Base-by-base conservation (phyloP, 1,284 basidiomycete genomes). In the Boletellus sp. region DNA sequence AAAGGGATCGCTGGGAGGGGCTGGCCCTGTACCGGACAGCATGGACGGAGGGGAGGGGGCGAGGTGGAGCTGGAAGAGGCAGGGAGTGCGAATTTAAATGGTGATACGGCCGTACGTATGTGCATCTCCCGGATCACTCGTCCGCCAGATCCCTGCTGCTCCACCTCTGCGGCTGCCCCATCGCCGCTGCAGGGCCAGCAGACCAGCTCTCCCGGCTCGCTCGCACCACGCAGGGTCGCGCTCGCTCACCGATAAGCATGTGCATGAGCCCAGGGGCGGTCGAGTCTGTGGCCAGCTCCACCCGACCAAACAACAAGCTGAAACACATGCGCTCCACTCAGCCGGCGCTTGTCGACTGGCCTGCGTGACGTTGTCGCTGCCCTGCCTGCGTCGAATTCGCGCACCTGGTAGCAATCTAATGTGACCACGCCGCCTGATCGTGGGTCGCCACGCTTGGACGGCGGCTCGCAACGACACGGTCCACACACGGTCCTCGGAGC, bases 1-100 rank as follows among this genome's bases (percentile, higher is more conserved):
- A 60, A 85, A 68, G 12, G 77, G 74, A 54, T 80, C 75, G 47
- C 54, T 55, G 16, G 12, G 42, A 36, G 44, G 11, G 1, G 52
- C 42, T 28, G 50, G 36, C 8, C 50, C 52, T 40, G 66, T 7
- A n/a, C 37, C 32, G 50, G 60, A 53, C 19, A 60, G 33, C 68
- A 69, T 60, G 48, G 21, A 21, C 33, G 28, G 28, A 32, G 21
- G 11, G 10, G 15, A 39, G 24, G 18, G 32, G n/a, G 19, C 26
- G 22, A 15, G 8, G 50, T 59, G 53, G 58, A 52, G 52, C 49
- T 40, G 47, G 32, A n/a, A 13, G 36, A 16, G 13, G 18, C 36
- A 35, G 35, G 33, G 44, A 52, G 42, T 55, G 57, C 49, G 55
- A 63, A 61, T 58, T 67, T 66, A 66, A 63, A 58, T 54, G 65